A percentile compares a stretch with the other conserved stretches of the same genome.
phyloP scores from a whole-genome alignment of 2,329 filamentous ascomycete genomes.

The Pseudopyricularia javanii region DNA sequence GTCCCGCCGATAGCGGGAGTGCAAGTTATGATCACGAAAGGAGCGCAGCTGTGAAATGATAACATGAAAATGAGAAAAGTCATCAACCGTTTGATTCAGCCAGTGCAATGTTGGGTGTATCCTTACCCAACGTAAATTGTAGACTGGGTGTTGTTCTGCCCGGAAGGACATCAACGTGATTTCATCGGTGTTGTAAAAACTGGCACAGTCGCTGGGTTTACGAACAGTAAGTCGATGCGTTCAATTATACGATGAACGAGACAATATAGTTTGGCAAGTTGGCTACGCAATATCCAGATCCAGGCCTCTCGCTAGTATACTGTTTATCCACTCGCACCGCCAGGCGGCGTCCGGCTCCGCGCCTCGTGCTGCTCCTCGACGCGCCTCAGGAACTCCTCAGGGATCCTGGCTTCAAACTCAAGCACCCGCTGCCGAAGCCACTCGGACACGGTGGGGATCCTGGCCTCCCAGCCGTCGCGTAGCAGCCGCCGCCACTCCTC shows the following conservation, averaged over 20 bases:
- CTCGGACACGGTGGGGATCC: slow-evolving; percentile 2
- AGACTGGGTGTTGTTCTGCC: no score
- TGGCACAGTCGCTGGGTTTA: no score
- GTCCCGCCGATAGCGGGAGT: no score
- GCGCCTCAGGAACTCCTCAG: not conserved
- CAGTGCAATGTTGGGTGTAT: not conserved
- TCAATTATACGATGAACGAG: no score
- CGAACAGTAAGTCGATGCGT: no score
- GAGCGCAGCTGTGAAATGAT: not conserved
- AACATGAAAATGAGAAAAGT: not conserved
- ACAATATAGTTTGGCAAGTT: no score
- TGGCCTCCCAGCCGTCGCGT: slow-evolving; percentile 2
- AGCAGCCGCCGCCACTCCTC: slow-evolving; percentile 1
- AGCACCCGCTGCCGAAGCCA: slow-evolving; percentile 1
- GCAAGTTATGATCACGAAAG: not conserved
- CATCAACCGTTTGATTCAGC: not conserved
- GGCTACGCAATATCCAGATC: no score
- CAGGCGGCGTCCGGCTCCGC: not conserved
- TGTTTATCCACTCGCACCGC: not conserved
- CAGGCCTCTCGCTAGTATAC: not conserved
- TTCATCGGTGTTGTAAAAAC: no score
- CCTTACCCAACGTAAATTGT: no score
- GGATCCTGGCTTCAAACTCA: slow-evolving; percentile 1
- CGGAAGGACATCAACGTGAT: no score
- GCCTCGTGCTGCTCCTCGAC: not conserved